A percentile compares a stretch with the other conserved stretches of the same genome.
Evolutionary conservation across 352 stramenopile species (phyloP).

Genomic region (Globisporangium irregulare): DNA sequence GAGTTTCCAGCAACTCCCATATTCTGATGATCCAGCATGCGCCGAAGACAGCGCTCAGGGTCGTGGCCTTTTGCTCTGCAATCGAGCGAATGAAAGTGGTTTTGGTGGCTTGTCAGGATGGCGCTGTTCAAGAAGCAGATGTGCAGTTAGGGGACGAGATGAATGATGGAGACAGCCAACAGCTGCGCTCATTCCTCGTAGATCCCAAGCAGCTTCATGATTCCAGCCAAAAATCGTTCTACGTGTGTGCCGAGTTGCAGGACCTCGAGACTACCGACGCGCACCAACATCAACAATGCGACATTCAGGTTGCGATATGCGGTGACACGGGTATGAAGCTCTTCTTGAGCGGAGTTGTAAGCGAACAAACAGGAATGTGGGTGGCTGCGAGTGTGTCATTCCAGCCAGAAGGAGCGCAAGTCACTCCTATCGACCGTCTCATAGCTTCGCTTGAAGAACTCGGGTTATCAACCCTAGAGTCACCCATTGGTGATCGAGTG

Average conservation of each 20-base stretch:
- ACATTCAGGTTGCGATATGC: constrained; percentile 34
- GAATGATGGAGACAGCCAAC: neutral
- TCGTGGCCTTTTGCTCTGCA: neutral
- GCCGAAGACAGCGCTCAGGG: neutral
- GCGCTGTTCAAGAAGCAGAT: neutral
- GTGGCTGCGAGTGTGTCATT: constrained; percentile 26
- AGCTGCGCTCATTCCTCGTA: constrained; percentile 4
- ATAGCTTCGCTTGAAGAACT: constrained; percentile 8
- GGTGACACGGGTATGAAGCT: constrained; percentile 30
- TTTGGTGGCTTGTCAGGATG: neutral
- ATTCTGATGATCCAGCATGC: constrained; percentile 7
- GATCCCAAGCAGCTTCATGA: neutral
- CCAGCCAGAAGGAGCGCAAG: neutral
- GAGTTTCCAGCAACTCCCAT: constrained; percentile 1
- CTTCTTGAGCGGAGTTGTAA: constrained; percentile 30
- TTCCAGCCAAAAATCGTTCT: neutral
- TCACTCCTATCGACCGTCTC: constrained; percentile 14
- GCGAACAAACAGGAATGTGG: constrained; percentile 25
- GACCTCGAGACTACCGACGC: neutral
- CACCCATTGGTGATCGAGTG: neutral
- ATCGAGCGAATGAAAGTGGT: constrained; percentile 1
- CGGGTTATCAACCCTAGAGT: neutral
- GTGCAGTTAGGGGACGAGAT: neutral
- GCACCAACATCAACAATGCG: neutral
- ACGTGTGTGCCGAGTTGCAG: constrained; percentile 1